Percentiles rank a stretch among this genome's conserved stretches.
Evolutionary conservation across 768 basidiomycete genomes (phyloP).

Genomic region (Gymnopilus junonius): DNA sequence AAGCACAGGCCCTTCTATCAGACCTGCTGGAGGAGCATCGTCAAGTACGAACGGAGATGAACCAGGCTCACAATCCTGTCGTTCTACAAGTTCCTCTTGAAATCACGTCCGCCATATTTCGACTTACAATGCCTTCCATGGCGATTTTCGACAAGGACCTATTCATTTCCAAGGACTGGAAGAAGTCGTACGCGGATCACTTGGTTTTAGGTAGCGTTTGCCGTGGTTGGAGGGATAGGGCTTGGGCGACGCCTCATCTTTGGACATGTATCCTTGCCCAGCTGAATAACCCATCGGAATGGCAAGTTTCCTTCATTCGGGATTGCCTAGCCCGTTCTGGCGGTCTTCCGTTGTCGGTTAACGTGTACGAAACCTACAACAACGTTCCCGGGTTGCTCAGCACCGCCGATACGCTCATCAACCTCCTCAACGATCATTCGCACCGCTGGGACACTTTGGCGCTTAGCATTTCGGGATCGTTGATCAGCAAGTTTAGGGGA

Average conservation of each 20-base stretch:
- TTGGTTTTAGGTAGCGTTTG: neutral
- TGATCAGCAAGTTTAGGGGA: too few relatives aligned
- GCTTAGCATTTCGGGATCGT: too few relatives aligned
- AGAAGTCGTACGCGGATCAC: neutral
- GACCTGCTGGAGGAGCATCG: neutral
- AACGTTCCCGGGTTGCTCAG: neutral
- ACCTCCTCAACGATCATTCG: too few relatives aligned
- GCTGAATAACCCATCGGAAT: neutral
- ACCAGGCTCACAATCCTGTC: neutral
- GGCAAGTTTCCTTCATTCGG: neutral
- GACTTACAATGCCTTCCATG: neutral
- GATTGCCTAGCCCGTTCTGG: neutral
- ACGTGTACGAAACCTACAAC: neutral
- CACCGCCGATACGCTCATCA: neutral
- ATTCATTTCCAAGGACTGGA: neutral
- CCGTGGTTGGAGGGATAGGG: neutral
- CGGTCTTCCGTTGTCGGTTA: neutral
- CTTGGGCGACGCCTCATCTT: neutral
- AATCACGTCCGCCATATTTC: neutral
- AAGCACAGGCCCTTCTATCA: neutral
- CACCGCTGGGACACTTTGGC: too few relatives aligned
- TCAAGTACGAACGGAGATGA: neutral
- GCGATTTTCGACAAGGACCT: too few relatives aligned
- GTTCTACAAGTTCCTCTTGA: neutral
- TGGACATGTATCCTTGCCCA: neutral